Evolutionary conservation across 129 eudicot genomes (phyloP), one percentile per base, ranked within the genome.

Genomic region (Smallanthus sonchifolius): DNA sequence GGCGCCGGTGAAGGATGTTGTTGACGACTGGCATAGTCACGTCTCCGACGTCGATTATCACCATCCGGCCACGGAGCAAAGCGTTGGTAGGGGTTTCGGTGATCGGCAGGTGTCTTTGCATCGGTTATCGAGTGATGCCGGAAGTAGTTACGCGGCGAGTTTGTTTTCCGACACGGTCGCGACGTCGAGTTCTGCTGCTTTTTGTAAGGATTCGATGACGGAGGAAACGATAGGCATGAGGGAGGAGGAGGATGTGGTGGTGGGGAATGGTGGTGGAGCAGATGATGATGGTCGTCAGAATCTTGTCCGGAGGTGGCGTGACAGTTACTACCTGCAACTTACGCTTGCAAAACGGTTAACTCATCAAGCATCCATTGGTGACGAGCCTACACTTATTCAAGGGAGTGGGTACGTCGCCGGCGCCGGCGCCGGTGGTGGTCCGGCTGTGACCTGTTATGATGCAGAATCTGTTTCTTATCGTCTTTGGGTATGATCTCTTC

Each of bases 381-480:
- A 85, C 16, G 92, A 84, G 65, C 79, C 95, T 76, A 38, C 79
- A 30, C 81, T 85, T 73, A 40, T 65, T 70, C 84, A 72, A 37
- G 85, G 86, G 10, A 70, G 75, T 40, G 74, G 82, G 2, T 39
- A 14, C 5, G 82, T 59, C 13, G 84, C 68, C 3, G 77, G 68
- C 36, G 80, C 70, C 30, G 81, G 39, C 5, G 81, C 72, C 20
- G 74, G 64, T 17, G 69, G 75, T 56, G 77, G 69, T 17, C 77
- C 71, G 2, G 70, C 76, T 24, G 80, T 78, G 61, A 78, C 75
- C 44, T 74, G 83, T 75, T 74, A 85, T 65, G 98, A 89, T 83
- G 87, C 87, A 0, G 92, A 87, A 45, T 67, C 88, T 1, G 95
- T 90, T 49, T 93, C 98, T 5, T 88, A 93, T 78, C 87, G 96